phyloP scores from a whole-genome alignment of 1,139 yeast genomes.

The Sugiyamaella castrensis region DNA sequence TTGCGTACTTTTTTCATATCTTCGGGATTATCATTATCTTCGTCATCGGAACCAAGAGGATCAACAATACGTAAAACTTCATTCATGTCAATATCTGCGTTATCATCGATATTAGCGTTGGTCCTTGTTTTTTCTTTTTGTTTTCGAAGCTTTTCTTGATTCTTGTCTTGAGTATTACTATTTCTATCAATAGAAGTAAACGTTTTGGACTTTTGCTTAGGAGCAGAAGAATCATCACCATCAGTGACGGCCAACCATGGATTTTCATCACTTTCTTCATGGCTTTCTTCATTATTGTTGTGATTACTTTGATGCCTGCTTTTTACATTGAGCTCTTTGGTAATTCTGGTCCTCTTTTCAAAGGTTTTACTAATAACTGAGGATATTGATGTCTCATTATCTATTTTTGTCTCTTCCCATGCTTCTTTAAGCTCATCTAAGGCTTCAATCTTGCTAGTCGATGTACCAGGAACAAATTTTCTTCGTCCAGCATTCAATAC shows the following conservation, averaged over 20 bases:
- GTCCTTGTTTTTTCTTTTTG: slow-evolving; percentile 42
- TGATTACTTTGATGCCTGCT: slow-evolving; percentile 14
- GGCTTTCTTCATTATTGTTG: slow-evolving; percentile 12
- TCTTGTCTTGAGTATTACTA: slow-evolving; percentile 49
- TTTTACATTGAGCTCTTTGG: slow-evolving; percentile 12
- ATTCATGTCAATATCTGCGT: slow-evolving; percentile 49
- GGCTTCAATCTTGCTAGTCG: slow-evolving; percentile 43
- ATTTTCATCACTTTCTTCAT: slow-evolving; percentile 38
- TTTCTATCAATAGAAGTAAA: slow-evolving; percentile 55
- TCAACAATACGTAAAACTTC: slow-evolving; percentile 46
- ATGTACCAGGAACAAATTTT: slow-evolving; percentile 70
- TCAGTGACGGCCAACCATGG: slow-evolving; percentile 59
- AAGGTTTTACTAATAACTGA: slow-evolving; percentile 17
- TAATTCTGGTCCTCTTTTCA: slow-evolving; percentile 16
- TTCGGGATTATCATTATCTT: slow-evolving; percentile 34
- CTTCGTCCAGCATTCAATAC: slow-evolving; percentile 74
- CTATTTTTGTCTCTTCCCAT: slow-evolving; percentile 53
- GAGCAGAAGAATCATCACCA: slow-evolving; percentile 33
- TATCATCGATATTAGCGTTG: slow-evolving; percentile 33
- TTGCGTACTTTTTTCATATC: slow-evolving; percentile 38
- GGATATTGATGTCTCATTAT: slow-evolving; percentile 49
- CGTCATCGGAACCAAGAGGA: slow-evolving; percentile 36
- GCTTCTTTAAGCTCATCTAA: slow-evolving; percentile 35
- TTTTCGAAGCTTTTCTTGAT: slow-evolving; percentile 49
- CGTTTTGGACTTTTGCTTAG: slow-evolving; percentile 19